Base-by-base conservation (phyloP, 1,284 basidiomycete species). In the Melampsora larici-populina region DNA sequence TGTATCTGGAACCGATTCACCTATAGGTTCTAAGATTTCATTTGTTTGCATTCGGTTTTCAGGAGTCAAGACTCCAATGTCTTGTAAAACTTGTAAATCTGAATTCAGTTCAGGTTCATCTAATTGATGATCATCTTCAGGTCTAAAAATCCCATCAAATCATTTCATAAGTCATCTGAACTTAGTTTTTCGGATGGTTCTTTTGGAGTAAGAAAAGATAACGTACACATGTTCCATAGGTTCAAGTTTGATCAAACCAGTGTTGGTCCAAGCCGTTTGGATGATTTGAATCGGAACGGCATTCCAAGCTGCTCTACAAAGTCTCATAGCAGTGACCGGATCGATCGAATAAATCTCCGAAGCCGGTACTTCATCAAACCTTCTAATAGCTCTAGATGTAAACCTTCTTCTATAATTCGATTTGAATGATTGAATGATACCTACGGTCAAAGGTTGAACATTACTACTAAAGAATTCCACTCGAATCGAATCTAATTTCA, bases 321-420 rank as follows among this genome's bases (percentile, higher is more conserved):
- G 55, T 24, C 55, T n/a, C 55, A 58, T 58, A 58, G 55, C 55
- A 8, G 55, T 58, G 0, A 58, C 29, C 17, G 55, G 55, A 58
- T 58, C 55, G 29, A 58, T 58, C 8, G 55, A n/a, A 58, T 58
- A 58, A 58, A 58, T 58, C 55, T 58, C 55, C 9, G 55, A 21
- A 24, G 55, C 55, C n/a, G 55, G 55, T 24, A 58, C n/a, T 58
- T 58, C n/a, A 9, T 58, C 21, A 29, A 58, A n/a, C 29, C 55
- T n/a, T 24, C 55, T 58, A 15, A 58, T 58, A 4, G 55, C 55
- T 58, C 55, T n/a, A 58, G n/a, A n/a, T 8, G 55, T 58, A 17
- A 29, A 58, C 55, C 55, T 7, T 24, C 55, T n/a, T 24, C 55
- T 17, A 29, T 58, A 58, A 58, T 58, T n/a, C n/a, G 55, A n/a